Conservation (phyloP, 2,329 filamentous ascomycete genomes). For the Chaetothyriales sp. region DNA sequence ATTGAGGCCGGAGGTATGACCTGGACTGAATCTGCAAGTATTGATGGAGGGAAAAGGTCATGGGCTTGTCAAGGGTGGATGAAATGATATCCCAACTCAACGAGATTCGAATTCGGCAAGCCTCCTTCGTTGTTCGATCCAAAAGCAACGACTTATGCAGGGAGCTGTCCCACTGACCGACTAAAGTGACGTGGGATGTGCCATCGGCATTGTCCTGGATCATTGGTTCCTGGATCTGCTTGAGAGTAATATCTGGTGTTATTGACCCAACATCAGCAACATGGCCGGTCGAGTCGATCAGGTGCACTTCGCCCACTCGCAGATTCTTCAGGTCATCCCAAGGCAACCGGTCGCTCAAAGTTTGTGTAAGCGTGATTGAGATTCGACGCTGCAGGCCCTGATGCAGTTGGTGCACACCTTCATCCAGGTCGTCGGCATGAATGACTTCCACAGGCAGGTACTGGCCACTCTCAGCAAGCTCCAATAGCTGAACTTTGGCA, state of each 20-base stretch:
- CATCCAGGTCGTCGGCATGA: constrained; percentile 67
- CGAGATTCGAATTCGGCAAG: constrained; percentile 77
- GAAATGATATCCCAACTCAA: constrained; percentile 76
- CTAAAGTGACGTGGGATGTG: constrained; percentile 68
- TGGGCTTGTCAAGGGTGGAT: constrained; percentile 68
- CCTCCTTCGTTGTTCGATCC: constrained; percentile 86
- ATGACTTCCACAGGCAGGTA: constrained; percentile 88
- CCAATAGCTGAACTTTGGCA: constrained; percentile 71
- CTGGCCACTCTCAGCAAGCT: constrained; percentile 78
- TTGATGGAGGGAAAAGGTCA: constrained; percentile 70
- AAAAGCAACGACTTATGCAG: constrained; percentile 80
- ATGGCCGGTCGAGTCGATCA: constrained; percentile 74
- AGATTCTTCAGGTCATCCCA: constrained; percentile 73
- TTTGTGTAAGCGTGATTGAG: constrained; percentile 76
- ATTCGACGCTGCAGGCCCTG: constrained; percentile 85
- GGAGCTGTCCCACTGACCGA: constrained; percentile 95
- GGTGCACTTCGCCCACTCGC: constrained; percentile 63
- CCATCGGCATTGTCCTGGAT: constrained; percentile 81
- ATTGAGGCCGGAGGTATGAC: constrained; percentile 69
- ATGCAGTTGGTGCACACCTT: constrained; percentile 86
- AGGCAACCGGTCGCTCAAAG: constrained; percentile 70
- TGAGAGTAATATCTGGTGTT: constrained; percentile 59
- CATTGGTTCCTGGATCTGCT: constrained; percentile 59
- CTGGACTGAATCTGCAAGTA: constrained; percentile 72
- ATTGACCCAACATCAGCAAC: constrained; percentile 61